Conservation (phyloP, 1,284 basidiomycete genomes). For the Pulveroboletus ridleyi region DNA sequence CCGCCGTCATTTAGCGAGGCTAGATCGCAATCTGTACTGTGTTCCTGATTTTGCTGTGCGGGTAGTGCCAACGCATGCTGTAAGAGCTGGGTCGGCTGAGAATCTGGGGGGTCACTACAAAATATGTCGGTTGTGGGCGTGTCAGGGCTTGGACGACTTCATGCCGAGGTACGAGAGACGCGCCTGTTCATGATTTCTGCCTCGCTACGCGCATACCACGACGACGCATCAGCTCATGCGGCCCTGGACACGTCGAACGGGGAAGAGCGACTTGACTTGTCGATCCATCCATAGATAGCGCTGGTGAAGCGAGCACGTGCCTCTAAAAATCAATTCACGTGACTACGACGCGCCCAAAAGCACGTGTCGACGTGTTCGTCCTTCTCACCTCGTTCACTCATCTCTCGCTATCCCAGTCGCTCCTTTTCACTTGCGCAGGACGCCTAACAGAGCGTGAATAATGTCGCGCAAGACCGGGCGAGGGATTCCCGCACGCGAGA, state of each 20-base stretch:
- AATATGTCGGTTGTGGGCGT: conserved; percentile 5
- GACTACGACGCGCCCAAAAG: conserved; percentile 31
- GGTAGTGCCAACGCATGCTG: conserved; percentile 38
- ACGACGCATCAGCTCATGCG: conserved; percentile 18
- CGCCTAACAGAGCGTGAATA: conserved; percentile 26
- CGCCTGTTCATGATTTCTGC: conserved; percentile 35
- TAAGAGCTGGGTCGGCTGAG: conserved; percentile 42
- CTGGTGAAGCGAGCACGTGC: conserved; percentile 18
- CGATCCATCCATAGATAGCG: not conserved
- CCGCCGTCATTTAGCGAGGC: conserved; percentile 25
- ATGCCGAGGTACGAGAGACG: conserved; percentile 29
- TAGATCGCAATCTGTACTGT: conserved; percentile 13
- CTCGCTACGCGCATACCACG: conserved; percentile 1
- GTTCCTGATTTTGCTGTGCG: conserved; percentile 24
- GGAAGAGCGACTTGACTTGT: conserved; percentile 3
- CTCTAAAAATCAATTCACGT: conserved; percentile 39
- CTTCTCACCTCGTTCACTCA: conserved; percentile 13
- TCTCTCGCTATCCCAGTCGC: conserved; percentile 27
- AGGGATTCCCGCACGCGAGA: conserved; percentile 20
- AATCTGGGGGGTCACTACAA: conserved; percentile 32
- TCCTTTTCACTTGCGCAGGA: conserved; percentile 39
- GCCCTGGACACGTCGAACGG: conserved; percentile 4
- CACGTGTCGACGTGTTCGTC: conserved; percentile 30
- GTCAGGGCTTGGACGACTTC: conserved; percentile 24
- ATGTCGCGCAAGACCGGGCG: conserved; percentile 27